A percentile compares a stretch with the other conserved stretches of the same genome.
Evolutionary conservation across 2,329 filamentous ascomycete species (phyloP).

Genomic region (Talaromyces piceae): DNA sequence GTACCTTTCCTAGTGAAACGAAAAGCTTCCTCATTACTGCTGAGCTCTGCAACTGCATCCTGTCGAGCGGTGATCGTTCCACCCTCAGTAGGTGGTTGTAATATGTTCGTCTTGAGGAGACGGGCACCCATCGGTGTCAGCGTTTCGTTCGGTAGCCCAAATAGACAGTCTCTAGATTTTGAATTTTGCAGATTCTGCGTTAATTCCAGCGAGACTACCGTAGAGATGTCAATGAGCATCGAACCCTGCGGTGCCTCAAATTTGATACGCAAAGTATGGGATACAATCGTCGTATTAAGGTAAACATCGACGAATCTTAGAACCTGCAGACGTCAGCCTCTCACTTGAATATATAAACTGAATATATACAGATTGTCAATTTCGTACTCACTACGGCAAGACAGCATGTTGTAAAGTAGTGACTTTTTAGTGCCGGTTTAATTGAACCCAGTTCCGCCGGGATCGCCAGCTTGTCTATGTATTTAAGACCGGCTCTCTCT

Average conservation of each 20-base stretch:
- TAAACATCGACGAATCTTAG: constrained; percentile 73
- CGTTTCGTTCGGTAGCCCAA: constrained; percentile 78
- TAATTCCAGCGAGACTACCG: constrained; percentile 78
- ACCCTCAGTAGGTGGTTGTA: constrained; percentile 75
- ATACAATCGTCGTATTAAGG: constrained; percentile 60
- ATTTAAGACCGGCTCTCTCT: constrained; percentile 67
- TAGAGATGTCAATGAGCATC: constrained; percentile 92
- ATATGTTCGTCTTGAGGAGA: constrained; percentile 72
- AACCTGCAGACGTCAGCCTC: constrained; percentile 45
- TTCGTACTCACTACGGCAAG: constrained; percentile 65
- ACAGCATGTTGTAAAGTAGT: constrained; percentile 77
- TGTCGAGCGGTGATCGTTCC: constrained; percentile 64
- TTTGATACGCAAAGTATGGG: constrained; percentile 75
- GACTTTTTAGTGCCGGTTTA: constrained; percentile 70
- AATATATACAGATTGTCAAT: background rate
- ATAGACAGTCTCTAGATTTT: constrained; percentile 74
- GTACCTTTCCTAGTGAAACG: constrained; percentile 62
- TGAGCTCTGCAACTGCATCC: constrained; percentile 76
- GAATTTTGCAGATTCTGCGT: constrained; percentile 75
- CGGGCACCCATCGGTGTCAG: constrained; percentile 81
- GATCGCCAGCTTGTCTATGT: constrained; percentile 72
- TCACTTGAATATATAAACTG: too few relatives aligned
- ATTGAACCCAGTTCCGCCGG: constrained; percentile 71
- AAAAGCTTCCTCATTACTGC: constrained; percentile 78
- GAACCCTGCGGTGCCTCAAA: constrained; percentile 85